phyloP scores from a whole-genome alignment of 495 filamentous ascomycete species.

The Daldinia grandis region DNA sequence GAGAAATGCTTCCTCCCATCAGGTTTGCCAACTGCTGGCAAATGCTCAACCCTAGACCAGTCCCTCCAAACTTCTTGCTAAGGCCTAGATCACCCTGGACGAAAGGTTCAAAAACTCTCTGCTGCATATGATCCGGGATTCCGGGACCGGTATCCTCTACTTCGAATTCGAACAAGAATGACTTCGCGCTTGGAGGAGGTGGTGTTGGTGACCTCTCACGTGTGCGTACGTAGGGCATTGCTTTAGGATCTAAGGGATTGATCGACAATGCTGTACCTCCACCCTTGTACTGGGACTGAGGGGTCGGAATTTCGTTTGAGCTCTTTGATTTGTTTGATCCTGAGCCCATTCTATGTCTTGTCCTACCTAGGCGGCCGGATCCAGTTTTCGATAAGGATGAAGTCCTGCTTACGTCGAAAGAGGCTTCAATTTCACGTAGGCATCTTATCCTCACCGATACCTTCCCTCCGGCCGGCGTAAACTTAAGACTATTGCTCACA shows the following conservation, averaged over 20 bases:
- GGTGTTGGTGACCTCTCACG: conserved; percentile 68
- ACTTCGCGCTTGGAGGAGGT: conserved; percentile 65
- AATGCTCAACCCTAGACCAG: conserved; percentile 89
- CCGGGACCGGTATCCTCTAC: conserved; percentile 91
- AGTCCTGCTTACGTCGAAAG: conserved; percentile 53
- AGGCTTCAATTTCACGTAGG: conserved; percentile 61
- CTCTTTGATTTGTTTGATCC: conserved; percentile 58
- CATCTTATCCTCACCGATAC: conserved; percentile 80
- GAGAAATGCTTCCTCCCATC: conserved; percentile 79
- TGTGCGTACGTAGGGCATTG: conserved; percentile 56
- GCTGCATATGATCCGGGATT: conserved; percentile 78
- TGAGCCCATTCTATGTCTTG: conserved; percentile 56
- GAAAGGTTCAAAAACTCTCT: conserved; percentile 91
- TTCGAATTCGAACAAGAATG: conserved; percentile 80
- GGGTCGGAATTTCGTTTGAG: conserved; percentile 49
- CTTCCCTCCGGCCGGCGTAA: conserved; percentile 80
- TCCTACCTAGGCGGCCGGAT: conserved; percentile 50
- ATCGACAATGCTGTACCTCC: conserved; percentile 62
- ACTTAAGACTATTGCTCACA: conserved; percentile 91
- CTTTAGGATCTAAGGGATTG: conserved; percentile 65
- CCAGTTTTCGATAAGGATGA: conserved; percentile 60
- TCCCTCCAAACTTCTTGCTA: conserved; percentile 90
- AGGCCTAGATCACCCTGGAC: conserved; percentile 89
- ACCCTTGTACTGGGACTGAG: conserved; percentile 40
- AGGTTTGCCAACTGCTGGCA: conserved; percentile 83